phyloP scores from a whole-genome alignment of 1,284 basidiomycete species.

The Cryptococcus jaspeensis region DNA sequence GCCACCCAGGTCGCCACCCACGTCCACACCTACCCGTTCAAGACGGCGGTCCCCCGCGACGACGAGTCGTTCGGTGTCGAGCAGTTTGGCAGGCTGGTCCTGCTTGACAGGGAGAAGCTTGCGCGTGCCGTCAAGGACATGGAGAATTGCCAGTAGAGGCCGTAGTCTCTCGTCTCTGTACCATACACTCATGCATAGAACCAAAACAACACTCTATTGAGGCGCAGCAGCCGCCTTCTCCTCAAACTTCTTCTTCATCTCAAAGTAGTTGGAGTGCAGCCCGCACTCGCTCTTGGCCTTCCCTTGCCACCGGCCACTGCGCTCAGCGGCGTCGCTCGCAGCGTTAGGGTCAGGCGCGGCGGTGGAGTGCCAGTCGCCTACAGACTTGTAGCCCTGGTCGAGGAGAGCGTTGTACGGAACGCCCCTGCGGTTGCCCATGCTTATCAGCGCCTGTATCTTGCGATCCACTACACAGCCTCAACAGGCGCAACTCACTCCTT shows the following conservation, averaged over 20 bases:
- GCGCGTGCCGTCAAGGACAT: constrained; percentile 46
- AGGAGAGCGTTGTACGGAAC: constrained; percentile 89
- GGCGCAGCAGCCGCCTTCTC: constrained; percentile 23
- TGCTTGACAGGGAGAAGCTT: constrained; percentile 56
- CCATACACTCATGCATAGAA: neutral
- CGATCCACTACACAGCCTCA: neutral
- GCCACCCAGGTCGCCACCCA: constrained; percentile 60
- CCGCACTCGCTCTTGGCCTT: constrained; percentile 93
- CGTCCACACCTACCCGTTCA: constrained; percentile 65
- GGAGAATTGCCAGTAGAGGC: constrained; percentile 21
- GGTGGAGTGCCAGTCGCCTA: constrained; percentile 98
- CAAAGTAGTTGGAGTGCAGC: constrained; percentile 81
- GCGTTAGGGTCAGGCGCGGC: constrained; percentile 59
- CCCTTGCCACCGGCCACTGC: constrained; percentile 88
- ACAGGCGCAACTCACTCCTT: constrained; percentile 56
- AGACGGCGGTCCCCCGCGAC: constrained; percentile 62
- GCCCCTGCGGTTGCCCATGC: constrained; percentile 50
- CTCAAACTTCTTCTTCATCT: constrained; percentile 52
- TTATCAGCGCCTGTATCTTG: neutral
- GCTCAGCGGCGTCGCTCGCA: constrained; percentile 66
- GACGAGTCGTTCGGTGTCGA: constrained; percentile 78
- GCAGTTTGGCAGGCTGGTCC: constrained; percentile 69
- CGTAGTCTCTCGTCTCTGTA: too few relatives aligned
- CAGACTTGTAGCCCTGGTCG: constrained; percentile 85
- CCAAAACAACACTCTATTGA: neutral